Percentiles rank a stretch among this genome's conserved stretches.
Conservation (phyloP, 805 yeast genomes). For the Wickerhamomyces kurtzmanii region DNA sequence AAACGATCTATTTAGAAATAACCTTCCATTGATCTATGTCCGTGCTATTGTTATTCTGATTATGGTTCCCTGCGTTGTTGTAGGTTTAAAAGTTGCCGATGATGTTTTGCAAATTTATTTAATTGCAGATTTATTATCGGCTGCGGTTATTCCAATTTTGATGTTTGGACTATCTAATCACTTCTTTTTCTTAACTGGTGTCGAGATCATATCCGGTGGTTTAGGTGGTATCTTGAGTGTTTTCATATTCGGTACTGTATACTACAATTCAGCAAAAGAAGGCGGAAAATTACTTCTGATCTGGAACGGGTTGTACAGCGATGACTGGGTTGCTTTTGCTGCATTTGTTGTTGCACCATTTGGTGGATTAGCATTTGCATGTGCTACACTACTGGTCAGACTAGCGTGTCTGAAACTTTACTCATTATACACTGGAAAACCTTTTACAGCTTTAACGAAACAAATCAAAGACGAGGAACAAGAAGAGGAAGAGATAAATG, state of each 20-base stretch:
- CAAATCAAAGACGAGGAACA: too few relatives aligned
- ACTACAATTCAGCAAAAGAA: conserved; percentile 59
- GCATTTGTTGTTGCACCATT: conserved; percentile 89
- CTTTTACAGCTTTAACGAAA: conserved; percentile 24
- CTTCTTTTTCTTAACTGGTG: conserved; percentile 64
- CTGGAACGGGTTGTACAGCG: conserved; percentile 70
- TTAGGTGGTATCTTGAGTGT: conserved; percentile 73
- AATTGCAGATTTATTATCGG: conserved; percentile 84
- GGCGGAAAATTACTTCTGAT: conserved; percentile 73
- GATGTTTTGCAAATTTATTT: conserved; percentile 79
- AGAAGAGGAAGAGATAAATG: too few relatives aligned
- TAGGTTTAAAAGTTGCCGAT: conserved; percentile 74
- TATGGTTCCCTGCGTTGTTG: conserved; percentile 82
- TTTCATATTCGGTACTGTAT: conserved; percentile 76
- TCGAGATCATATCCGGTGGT: conserved; percentile 79
- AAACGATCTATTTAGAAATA: conserved; percentile 83
- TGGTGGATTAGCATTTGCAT: conserved; percentile 59
- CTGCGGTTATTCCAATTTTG: conserved; percentile 77
- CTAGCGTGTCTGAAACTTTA: conserved; percentile 17
- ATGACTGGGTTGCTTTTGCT: conserved; percentile 92
- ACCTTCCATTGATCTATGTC: conserved; percentile 52
- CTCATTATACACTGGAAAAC: conserved; percentile 9
- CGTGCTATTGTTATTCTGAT: conserved; percentile 63
- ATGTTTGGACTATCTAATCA: conserved; percentile 65
- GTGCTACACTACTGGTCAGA: conserved; percentile 41